phyloP scores from a whole-genome alignment of 495 filamentous ascomycete species.

The Pyronema omphalodes region DNA sequence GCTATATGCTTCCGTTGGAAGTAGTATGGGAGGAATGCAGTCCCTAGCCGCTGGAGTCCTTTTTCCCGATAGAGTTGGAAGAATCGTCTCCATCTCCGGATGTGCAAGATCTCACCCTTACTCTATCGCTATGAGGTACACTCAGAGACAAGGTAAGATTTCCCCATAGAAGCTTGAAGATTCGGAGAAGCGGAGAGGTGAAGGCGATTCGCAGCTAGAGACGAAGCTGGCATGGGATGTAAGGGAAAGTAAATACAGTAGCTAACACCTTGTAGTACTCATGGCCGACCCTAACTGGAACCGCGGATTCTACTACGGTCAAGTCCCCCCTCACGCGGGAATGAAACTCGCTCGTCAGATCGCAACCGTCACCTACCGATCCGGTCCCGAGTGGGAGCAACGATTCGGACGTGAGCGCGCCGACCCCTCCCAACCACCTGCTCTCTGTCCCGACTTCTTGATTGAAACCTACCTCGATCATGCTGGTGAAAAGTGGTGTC shows the following conservation, averaged over 20 bases:
- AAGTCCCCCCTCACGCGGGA: slow-evolving; percentile 76
- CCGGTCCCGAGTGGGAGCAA: slow-evolving; percentile 93
- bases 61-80: slow-evolving; percentile 61
- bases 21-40: slow-evolving; percentile 98
- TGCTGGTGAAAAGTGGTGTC: slow-evolving; percentile 93
- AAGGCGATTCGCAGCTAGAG: not conserved
- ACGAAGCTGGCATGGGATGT: not conserved
- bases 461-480: slow-evolving; percentile 98
- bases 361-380: slow-evolving; percentile 91
- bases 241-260: not conserved
- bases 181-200: not conserved
- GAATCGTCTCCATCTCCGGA: slow-evolving; percentile 77
- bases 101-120: slow-evolving; percentile 94
- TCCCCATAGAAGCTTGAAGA: no score
- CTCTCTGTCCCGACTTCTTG: slow-evolving; percentile 88
- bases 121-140: slow-evolving; percentile 97
- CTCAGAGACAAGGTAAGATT: slow-evolving; percentile 52
- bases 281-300: slow-evolving; percentile 99
- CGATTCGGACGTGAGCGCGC: slow-evolving; percentile 79
- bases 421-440: slow-evolving; percentile 68
- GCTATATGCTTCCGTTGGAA: slow-evolving; percentile 82
- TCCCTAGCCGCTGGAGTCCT: slow-evolving; percentile 78
- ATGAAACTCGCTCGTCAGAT: slow-evolving; percentile 98
- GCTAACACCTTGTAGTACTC: slow-evolving; percentile 36
- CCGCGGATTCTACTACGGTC: slow-evolving; percentile 87